A percentile compares a stretch with the other conserved stretches of the same genome.
Conservation (phyloP, 257 asterid species). For the Forsythia suspensa region DNA sequence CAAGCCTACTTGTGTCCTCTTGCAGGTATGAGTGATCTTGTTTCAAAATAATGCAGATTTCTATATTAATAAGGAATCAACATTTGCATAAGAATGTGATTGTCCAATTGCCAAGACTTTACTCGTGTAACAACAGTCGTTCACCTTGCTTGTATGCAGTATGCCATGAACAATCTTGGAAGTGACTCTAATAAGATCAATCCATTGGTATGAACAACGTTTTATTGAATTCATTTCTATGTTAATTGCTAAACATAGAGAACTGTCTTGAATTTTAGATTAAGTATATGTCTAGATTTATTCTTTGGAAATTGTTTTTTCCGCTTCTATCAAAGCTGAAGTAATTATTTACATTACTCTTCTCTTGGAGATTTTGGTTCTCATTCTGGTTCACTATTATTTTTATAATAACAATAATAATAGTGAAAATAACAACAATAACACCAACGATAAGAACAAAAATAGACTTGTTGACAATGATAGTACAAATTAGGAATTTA, state of each 20-base stretch:
- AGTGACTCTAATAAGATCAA: slow-evolving; percentile 94
- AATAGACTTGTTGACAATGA: slow-evolving; percentile 9
- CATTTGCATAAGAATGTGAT: slow-evolving; percentile 25
- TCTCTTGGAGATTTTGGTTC: too few relatives aligned
- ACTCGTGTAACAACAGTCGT: slow-evolving; percentile 96
- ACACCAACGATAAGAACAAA: slow-evolving; percentile 6
- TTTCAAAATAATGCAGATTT: not conserved
- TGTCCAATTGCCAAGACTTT: slow-evolving; percentile 61
- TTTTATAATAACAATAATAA: slow-evolving; percentile 13
- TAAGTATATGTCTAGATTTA: too few relatives aligned
- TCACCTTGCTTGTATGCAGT: slow-evolving; percentile 96
- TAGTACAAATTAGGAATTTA: slow-evolving; percentile 29
- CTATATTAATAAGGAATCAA: not conserved
- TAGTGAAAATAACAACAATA: slow-evolving; percentile 10
- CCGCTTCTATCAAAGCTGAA: too few relatives aligned
- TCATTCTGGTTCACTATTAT: slow-evolving; percentile 23
- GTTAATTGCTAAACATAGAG: slow-evolving; percentile 9
- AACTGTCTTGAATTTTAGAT: too few relatives aligned
- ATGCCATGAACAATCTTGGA: slow-evolving; percentile 93
- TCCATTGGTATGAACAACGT: slow-evolving; percentile 64
- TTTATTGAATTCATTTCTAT: slow-evolving; percentile 7
- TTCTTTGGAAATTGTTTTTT: too few relatives aligned
- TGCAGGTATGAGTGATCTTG: slow-evolving; percentile 60
- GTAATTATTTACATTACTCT: too few relatives aligned
- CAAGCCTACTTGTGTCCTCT: slow-evolving; percentile 94